Base-by-base conservation (phyloP, 495 filamentous ascomycete species). In the Tetracladium setigerum region DNA sequence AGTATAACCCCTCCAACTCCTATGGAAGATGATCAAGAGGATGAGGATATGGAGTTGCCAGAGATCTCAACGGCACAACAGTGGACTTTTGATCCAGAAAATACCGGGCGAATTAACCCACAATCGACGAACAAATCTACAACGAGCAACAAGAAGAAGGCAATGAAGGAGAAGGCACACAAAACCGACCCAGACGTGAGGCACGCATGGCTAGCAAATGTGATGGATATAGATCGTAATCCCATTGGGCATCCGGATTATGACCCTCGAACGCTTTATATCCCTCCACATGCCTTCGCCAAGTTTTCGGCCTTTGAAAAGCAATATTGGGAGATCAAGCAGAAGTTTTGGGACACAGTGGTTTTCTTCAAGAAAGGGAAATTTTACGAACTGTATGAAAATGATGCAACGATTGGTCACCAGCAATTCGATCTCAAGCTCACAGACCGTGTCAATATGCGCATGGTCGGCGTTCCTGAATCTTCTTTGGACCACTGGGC, bases 331-430 rank as follows among this genome's bases (percentile, higher is more conserved):
- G 90, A 95, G 58, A 97, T 99, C 64, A 99, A 99, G 72, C 86
- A 89, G 65, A 95, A 95, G 42, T 87, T 91, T 54, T 95, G 86
- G 86, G 88, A 95, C 50, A 97, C 89, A 0, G 83, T 99, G 16
- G 92, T 99, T 12, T 99, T 99, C 68, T 99, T 99, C 75, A 97
- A 95, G 67, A 99, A 99, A 68, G 92, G 92, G 49, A 99, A 99
- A 62, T 99, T 99, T 67, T 99, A 95, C 63, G 92, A 99, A 61
- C 74, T 99, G 0, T 99, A 96, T 61, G 94, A 99, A 61, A 94
- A 95, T 51, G 92, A 99, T 69, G 92, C 92, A 12, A 96, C 91
- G 0, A 87, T 99, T 46, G 94, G 94, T 11, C 88, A 97, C 61
- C 92, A 96, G 64, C 72, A 95, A 18, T 99, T 99, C 60, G 92